A percentile compares a stretch with the other conserved stretches of the same genome.
Evolutionary conservation across 306 rosid genomes (phyloP).

Genomic region (Sechiopsis laciniata): DNA sequence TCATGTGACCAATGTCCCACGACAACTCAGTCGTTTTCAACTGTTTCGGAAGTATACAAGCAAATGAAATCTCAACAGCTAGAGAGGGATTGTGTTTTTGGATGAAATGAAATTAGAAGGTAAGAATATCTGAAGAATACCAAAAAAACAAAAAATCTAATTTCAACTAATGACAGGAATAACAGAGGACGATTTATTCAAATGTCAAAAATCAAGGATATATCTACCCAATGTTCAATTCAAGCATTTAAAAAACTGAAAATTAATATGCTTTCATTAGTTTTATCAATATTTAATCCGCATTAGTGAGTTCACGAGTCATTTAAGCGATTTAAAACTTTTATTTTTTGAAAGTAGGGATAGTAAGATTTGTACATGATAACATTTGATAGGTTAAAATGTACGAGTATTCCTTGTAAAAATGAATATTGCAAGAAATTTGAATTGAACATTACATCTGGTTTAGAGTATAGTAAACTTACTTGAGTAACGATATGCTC

Average conservation of each 20-base stretch:
- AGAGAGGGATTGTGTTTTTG: not conserved
- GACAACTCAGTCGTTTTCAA: constrained; percentile 1
- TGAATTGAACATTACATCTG: not conserved
- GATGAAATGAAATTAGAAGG: not conserved
- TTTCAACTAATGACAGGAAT: constrained; percentile 3
- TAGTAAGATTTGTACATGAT: not conserved
- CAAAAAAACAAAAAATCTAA: not conserved
- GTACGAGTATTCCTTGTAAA: not conserved
- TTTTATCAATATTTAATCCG: not conserved
- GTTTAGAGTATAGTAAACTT: not conserved
- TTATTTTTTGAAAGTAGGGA: not conserved
- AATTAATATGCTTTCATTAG: not conserved
- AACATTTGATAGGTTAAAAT: not conserved
- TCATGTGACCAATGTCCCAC: not conserved
- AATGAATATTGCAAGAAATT: constrained; percentile 10
- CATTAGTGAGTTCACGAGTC: not conserved
- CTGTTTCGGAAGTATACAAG: not conserved
- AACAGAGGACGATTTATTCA: not conserved
- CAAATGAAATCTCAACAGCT: not conserved
- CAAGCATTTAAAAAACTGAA: not conserved
- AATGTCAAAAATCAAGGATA: constrained; percentile 5
- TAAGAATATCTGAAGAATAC: not conserved
- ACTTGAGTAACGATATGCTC: not conserved
- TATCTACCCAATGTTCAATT: not conserved
- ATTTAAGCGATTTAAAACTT: not conserved